Evolutionary conservation across 2,329 filamentous ascomycete genomes (phyloP), one percentile per base, ranked within the genome.

Genomic region (Trichoderma simmonsii): DNA sequence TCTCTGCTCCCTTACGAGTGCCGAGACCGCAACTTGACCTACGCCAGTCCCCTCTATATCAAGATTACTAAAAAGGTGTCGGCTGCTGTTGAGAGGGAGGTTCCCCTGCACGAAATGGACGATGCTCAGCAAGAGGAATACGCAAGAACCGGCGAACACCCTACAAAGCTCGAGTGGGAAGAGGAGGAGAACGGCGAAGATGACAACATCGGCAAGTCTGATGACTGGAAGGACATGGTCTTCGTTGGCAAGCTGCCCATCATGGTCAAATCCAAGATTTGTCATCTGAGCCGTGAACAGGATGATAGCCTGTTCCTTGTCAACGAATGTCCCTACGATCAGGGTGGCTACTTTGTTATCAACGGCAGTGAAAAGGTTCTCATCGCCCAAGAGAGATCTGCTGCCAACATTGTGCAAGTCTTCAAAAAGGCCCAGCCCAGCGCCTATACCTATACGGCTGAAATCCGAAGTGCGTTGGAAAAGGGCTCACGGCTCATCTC

Each of bases 331-430:
- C 96, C 96, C 0, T 99, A 98, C 81, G 96, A 99, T 79, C 96
- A 98, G 79, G 96, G 96, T 76, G 96, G 96, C 75, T 99, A 99
- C 83, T 99, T 99, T 80, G 94, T 99, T 78, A 99, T 99, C 87
- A 99, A 99, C 84, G 96, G 96, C 57, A 97, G 93, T 82, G 96
- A 99, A 81, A 99, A 99, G 86, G 96, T 99, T 26, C 85, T 99
- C 76, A 99, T 99, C 78, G 96, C 96, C 1, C 96, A 99, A 81
- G 96, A 99, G 83, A 92, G 96, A 74, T 98, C 95, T 80, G 96
- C 96, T 54, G 96, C 95, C 79, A 99, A 99, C 80, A 99, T 98
- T 72, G 96, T 99, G 6, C 96, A 99, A 83, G 95, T 99, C 32
- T 99, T 99, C 89, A 95, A 97, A 84, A 99, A 99, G 85, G 94